Evolutionary conservation across 1,139 yeast species (phyloP).

Genomic region (Diutina ranongensis): DNA sequence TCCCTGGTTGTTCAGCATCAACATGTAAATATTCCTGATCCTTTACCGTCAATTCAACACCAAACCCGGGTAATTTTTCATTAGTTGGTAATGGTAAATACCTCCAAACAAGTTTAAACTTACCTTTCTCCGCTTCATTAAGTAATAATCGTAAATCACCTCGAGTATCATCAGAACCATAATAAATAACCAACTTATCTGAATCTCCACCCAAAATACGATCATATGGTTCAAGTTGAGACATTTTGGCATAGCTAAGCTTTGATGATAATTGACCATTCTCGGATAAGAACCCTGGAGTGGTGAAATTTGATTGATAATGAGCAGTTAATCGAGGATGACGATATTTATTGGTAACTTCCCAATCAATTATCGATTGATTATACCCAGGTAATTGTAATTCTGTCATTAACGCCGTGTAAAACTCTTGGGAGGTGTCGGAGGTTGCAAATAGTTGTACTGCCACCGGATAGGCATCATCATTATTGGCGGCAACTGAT

Average conservation of each 20-base stretch:
- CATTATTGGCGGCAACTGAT: not conserved
- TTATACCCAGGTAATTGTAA: not conserved
- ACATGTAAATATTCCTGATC: conserved; percentile 4
- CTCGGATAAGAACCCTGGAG: conserved; percentile 22
- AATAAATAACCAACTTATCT: conserved; percentile 27
- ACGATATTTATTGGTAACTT: not conserved
- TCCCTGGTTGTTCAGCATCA: not conserved
- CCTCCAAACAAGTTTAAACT: conserved; percentile 67
- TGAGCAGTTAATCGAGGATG: conserved; percentile 2
- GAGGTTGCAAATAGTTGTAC: not conserved
- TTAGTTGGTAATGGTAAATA: conserved; percentile 31
- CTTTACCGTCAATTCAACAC: conserved; percentile 21
- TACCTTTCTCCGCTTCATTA: conserved; percentile 51
- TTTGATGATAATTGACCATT: conserved; percentile 35
- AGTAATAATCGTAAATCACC: conserved; percentile 44
- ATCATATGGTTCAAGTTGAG: conserved; percentile 34
- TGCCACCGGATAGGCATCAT: not conserved
- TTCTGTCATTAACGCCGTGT: not conserved
- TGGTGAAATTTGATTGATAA: not conserved
- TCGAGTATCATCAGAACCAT: conserved; percentile 47
- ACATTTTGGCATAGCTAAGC: conserved; percentile 19
- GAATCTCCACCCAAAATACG: conserved; percentile 40
- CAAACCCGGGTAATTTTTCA: conserved; percentile 46
- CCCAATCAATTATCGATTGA: conserved; percentile 2
- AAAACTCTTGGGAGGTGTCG: not conserved